Evolutionary conservation across 2,329 filamentous ascomycete species (phyloP), one percentile per base, ranked within the genome.

Genomic region (Phialophora verrucosa): DNA sequence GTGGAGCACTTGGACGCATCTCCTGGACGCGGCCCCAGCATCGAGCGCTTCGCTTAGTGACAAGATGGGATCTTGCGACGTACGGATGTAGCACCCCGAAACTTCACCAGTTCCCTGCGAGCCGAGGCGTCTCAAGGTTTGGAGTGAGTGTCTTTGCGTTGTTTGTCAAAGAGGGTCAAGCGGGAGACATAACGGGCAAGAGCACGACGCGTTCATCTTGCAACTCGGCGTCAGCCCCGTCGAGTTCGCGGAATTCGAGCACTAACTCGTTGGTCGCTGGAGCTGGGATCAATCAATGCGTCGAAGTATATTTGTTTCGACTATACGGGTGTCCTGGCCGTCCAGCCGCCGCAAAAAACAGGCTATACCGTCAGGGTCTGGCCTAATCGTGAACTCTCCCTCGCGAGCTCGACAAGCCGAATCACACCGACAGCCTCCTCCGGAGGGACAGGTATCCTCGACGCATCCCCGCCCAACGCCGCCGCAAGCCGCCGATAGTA

Each of bases 401-500:
- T 79, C 17, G 83, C 84, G 67, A 85, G 73, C 75, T 88, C 86
- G 70, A 88, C 84, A 69, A 88, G 78, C 63, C 78, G 80, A 69
- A 88, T 82, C 4, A 88, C 82, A 71, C 83, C 79, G 50, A 80
- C 78, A 12, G 84, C 83, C 66, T 86, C 83, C 53, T 79, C 80
- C 2, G 84, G 80, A 68, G 82, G 83, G 12, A 86, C 86, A 2
- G 85, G 85, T 29, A 87, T 78, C 7, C 82, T 78, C 0, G 79
- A 81, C 71, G 83, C 78, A n/a, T 83, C 84, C 35, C 75, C 74
- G n/a, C 75, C 75, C 57, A 88, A 74, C 44, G 86, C 84, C 51
- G 81, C 79, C 2, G 81, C 84, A 65, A 88, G 79, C 61, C 79
- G 77, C 31, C 79, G 77, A 77, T 93, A 94, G 69, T 91, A 90